phyloP scores from a whole-genome alignment of 225 moss, liverwort and hornwort species.

The Rhytidiadelphus loreus region DNA sequence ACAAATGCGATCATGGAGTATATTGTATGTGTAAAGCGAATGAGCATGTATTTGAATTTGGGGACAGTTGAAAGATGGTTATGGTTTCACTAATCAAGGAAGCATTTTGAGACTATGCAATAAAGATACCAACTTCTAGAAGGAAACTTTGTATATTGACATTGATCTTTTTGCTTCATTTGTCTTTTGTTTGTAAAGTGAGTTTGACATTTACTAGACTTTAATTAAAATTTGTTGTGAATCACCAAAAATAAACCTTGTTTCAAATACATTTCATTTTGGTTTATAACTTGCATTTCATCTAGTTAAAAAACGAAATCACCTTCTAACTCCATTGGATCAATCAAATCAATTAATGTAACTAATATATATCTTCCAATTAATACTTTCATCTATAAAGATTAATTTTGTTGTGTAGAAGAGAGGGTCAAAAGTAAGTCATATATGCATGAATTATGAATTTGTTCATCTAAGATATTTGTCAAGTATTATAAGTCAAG shows the following conservation, averaged over 20 bases:
- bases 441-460: neutral
- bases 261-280: neutral
- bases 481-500: neutral
- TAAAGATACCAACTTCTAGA: neutral
- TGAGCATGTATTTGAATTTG: neutral
- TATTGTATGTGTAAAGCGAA: neutral
- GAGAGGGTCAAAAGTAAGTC: neutral
- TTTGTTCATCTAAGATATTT: neutral
- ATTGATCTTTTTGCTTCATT: neutral
- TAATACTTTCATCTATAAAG: neutral
- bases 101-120: neutral
- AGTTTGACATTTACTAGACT: neutral
- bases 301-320: neutral
- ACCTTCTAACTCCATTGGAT: neutral
- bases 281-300: neutral
- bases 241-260: neutral
- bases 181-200: neutral
- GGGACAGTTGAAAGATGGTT: neutral
- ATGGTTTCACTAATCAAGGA: neutral
- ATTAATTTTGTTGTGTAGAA: accelerated
- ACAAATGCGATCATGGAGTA: neutral
- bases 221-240: neutral
- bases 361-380: neutral
- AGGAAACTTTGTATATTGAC: neutral
- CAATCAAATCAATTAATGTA: neutral